These are phyloP conservation scores for Beauveria caledonica DNA, from an alignment of 2,329 filamentous ascomycete genomes.

Conservation along the genomic window DNA sequence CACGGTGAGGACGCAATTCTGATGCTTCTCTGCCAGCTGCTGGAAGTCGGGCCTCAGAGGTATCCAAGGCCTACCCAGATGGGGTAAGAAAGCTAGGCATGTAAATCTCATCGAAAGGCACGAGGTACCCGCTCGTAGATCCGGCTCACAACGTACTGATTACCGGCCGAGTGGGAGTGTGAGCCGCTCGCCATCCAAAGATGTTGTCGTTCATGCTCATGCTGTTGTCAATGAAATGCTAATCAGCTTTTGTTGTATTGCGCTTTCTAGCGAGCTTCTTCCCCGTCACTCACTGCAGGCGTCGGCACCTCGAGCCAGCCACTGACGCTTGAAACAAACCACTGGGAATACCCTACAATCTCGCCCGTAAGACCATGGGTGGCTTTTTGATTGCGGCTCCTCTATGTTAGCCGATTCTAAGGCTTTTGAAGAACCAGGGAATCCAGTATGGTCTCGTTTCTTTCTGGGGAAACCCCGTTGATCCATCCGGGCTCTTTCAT, in stretches of 20 bases:
- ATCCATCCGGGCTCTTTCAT: conserved; percentile 17
- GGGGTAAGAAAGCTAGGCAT: background rate
- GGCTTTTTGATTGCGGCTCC: conserved; percentile 17
- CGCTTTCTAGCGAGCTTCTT: background rate
- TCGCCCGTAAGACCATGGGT: conserved; percentile 15
- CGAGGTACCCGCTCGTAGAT: background rate
- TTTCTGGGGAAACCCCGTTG: conserved; percentile 7
- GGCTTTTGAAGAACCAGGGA: conserved; percentile 13
- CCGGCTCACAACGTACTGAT: conserved; percentile 9
- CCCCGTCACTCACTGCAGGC: conserved; percentile 8
- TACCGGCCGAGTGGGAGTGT: conserved; percentile 6
- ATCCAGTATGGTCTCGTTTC: conserved; percentile 13
- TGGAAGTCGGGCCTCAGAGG: conserved; percentile 7
- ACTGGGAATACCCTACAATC: conserved; percentile 17
- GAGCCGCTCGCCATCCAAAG: background rate
- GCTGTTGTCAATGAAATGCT: conserved; percentile 1
- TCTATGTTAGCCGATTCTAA: conserved; percentile 14
- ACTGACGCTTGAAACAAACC: conserved; percentile 1
- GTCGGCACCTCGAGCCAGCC: conserved; percentile 13
- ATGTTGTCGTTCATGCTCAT: conserved; percentile 4
- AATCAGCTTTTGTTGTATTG: background rate
- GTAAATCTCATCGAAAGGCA: background rate
- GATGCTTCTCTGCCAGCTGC: conserved; percentile 4
- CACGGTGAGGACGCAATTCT: background rate
- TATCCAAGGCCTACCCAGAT: conserved; percentile 16